Base-by-base conservation (phyloP, 2,329 filamentous ascomycete genomes). In the Stemphylium beticola region DNA sequence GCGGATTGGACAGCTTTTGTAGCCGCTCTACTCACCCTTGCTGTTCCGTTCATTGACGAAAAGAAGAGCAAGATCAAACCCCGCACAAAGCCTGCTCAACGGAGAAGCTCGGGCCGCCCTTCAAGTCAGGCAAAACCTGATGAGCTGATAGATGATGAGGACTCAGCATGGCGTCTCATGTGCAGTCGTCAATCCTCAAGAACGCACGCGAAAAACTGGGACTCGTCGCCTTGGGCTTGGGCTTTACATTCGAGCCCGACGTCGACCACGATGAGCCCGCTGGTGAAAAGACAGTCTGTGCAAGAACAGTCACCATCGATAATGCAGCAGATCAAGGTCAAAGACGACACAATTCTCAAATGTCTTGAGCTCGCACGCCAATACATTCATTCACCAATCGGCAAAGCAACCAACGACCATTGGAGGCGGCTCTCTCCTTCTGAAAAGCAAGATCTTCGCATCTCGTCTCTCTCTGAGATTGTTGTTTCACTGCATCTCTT, bases 401-500 rank as follows among this genome's bases (percentile, higher is more conserved):
- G 73, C 14, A 72, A 72, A 55, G 63, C 67, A 17, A 63, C 71
- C 46, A 83, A 80, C 49, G 78, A 83, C 33, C 77, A 78, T 46
- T 84, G 85, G 52, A 80, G 81, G 44, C 83, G 86, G 38, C 81
- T 83, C 51, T 87, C 70, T n/a, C 64, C 66, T 4, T 69, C 70
- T 4, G 68, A 69, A 22, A 70, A 70, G 45, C 67, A 73, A 53
- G 73, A 75, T 34, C 53, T 75, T 15, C 69, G 72, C 14, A 81
- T 67, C 77, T 86, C 49, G 82, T 89, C 31, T 78, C 88, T 70
- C 84, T 90, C 67, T 81, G 90, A 46, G 22, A 83, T 93, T 33
- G 79, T 96, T 60, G 79, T 87, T 34, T 89, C 85, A 0, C 79
- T 99, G 11, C 95, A 99, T 76, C 80, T 98, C 3, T 79, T 96